phyloP scores from a whole-genome alignment of 2,329 filamentous ascomycete genomes.

The Fusarium incarnatum region DNA sequence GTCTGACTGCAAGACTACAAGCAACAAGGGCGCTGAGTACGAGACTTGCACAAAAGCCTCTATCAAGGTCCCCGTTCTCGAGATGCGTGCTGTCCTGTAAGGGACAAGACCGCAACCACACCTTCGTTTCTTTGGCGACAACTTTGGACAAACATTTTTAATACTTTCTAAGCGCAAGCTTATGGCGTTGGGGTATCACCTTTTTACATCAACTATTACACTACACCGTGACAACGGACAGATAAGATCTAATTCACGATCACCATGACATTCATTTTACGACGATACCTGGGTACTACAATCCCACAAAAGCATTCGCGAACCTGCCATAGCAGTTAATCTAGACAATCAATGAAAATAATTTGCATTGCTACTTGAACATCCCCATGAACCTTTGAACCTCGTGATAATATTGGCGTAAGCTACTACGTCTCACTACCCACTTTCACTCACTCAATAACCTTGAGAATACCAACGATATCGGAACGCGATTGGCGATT shows the following conservation, averaged over 20 bases:
- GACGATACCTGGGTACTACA: conserved; percentile 26
- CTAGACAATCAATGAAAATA: conserved; percentile 25
- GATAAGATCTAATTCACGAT: conserved; percentile 40
- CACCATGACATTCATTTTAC: conserved; percentile 43
- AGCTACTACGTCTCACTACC: neutral
- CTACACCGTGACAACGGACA: conserved; percentile 42
- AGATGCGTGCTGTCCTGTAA: conserved; percentile 48
- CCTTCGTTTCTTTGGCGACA: conserved; percentile 4
- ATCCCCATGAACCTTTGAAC: neutral
- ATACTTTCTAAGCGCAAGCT: conserved; percentile 33
- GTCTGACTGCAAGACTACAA: conserved; percentile 16
- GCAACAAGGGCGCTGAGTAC: conserved; percentile 49
- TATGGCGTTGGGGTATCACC: conserved; percentile 30
- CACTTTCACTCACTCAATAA: neutral
- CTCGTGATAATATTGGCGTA: neutral
- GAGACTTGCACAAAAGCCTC: conserved; percentile 46
- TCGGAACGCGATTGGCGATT: neutral
- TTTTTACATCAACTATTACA: conserved; percentile 40
- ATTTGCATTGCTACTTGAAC: neutral
- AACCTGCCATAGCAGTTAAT: conserved; percentile 12
- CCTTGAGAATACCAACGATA: neutral
- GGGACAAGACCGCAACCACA: neutral
- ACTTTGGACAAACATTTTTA: conserved; percentile 20
- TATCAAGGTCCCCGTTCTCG: conserved; percentile 44
- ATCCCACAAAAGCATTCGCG: conserved; percentile 3